Evolutionary conservation across 306 rosid genomes (phyloP).

Genomic region (Vigna unguiculata): DNA sequence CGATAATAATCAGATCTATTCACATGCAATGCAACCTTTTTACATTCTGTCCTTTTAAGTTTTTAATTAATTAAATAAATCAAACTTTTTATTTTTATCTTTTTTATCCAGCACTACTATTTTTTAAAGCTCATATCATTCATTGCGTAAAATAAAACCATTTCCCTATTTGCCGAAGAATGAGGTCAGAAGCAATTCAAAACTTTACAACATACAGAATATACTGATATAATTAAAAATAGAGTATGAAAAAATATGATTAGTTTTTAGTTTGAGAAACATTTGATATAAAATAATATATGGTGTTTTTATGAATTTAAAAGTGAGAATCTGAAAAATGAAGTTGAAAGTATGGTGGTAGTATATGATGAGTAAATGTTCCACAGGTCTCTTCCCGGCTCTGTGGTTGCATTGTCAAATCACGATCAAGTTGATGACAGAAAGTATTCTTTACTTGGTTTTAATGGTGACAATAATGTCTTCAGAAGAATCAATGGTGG

Average conservation of each 20-base stretch:
- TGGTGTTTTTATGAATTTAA: too few species aligned
- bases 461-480: slow-evolving; percentile 20
- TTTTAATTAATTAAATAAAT: background rate
- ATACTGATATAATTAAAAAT: background rate
- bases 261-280: too few species aligned
- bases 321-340: background rate
- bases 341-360: background rate
- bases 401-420: slow-evolving; percentile 38
- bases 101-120: too few species aligned
- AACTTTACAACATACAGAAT: background rate
- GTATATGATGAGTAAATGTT: background rate
- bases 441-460: slow-evolving; percentile 7
- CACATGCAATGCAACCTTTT: background rate
- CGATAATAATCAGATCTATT: background rate
- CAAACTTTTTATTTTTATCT: too few species aligned
- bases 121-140: too few species aligned
- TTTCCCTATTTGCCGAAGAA: too few species aligned
- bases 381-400: slow-evolving; percentile 19
- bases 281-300: too few species aligned
- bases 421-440: slow-evolving; percentile 28
- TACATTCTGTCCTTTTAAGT: background rate
- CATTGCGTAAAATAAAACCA: too few species aligned
- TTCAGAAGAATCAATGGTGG: slow-evolving; percentile 16
- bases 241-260: too few species aligned
- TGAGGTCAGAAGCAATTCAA: background rate